Conservation (phyloP, 2,329 filamentous ascomycete genomes). For the Venturia pyrina region DNA sequence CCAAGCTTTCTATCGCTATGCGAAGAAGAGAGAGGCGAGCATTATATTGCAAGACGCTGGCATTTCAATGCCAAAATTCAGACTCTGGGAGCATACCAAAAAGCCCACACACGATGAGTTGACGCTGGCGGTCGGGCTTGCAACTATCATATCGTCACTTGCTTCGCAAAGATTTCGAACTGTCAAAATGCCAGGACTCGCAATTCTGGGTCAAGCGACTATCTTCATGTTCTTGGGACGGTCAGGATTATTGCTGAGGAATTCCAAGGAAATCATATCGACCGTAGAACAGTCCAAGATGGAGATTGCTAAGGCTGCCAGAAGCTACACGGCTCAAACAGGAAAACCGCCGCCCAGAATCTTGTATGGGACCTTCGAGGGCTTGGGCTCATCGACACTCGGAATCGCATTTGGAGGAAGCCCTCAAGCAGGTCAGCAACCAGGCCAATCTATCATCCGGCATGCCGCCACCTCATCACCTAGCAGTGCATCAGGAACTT, state of each 20-base stretch:
- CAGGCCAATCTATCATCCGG: not conserved
- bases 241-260: not conserved
- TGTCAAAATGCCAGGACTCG: not conserved
- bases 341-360: not conserved
- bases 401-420: not conserved
- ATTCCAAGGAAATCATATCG: not conserved
- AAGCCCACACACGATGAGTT: not conserved
- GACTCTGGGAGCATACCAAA: not conserved
- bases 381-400: slow-evolving; percentile 30
- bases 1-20: not conserved
- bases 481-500: not conserved
- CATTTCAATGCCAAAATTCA: slow-evolving; percentile 1
- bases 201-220: not conserved
- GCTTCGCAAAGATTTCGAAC: not conserved
- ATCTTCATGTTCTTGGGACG: not conserved
- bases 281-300: not conserved
- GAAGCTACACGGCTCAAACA: not conserved
- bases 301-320: not conserved
- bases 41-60: not conserved
- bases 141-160: not conserved
- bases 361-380: slow-evolving; percentile 41
- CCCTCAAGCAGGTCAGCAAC: not conserved
- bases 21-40: not conserved
- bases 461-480: not conserved
- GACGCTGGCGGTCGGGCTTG: not conserved